Evolutionary conservation across 164 flowering plant species (phyloP), one percentile per base, ranked within the genome.

Genomic region (Euptelea pleiosperma): DNA sequence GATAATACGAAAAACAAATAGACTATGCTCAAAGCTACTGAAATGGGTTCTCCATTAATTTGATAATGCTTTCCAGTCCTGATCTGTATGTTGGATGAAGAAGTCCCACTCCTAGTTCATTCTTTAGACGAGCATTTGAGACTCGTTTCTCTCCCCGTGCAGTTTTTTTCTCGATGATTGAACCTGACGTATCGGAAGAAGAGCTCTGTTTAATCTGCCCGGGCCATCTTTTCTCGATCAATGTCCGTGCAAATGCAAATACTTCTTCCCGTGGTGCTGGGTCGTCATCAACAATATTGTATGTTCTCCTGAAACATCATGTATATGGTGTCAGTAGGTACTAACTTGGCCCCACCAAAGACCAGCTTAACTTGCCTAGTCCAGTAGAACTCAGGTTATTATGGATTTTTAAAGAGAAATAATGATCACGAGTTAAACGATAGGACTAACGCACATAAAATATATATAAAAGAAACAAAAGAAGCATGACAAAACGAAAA

Each of bases 241-340:
- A 64, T 29, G 63, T 41, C 54, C 48, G 50, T 8, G 97, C 98
- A 62, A 74, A 86, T 30, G 70, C 73, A 70, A 93, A 86, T 8
- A 90, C 98, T 61, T 86, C 89, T 42, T 59, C 69, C 6, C 94
- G 72, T 6, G 96, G 89, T 10, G 96, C 82, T 42, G 96, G 97
- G 34, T 84, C 82, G 51, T 92, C 98, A 55, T 92, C 97, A 0
- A 92, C 97, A 21, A 92, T 41, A 66, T 89, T 89, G 67, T 77
- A 92, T 28, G 84, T 72, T 39, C 60, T 71, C 72, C 98, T 89
- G 89, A 46, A 56, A 63, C 30, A 57, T n/a, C n/a, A n/a, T n/a
- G n/a, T n/a, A n/a, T n/a, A n/a, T n/a, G n/a, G n/a, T n/a, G n/a
- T n/a, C n/a, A n/a, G n/a, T n/a, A n/a, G n/a, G n/a, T n/a, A n/a